Base-by-base conservation (phyloP, 2,329 filamentous ascomycete genomes). In the Blumeriella jaapii region DNA sequence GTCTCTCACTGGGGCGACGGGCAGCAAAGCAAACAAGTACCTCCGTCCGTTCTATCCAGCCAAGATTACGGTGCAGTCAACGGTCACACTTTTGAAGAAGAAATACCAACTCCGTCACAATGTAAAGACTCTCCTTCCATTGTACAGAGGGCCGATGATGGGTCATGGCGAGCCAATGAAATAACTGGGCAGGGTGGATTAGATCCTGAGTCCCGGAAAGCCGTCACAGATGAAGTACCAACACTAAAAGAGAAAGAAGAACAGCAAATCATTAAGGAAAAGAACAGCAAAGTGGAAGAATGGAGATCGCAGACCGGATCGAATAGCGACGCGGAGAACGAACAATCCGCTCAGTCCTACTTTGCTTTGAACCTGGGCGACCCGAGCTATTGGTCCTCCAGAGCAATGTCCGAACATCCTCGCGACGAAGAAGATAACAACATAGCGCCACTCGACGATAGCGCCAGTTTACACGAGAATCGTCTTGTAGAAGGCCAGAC, bases 211-310 rank as follows among this genome's bases (percentile, higher is more conserved):
- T 39, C 31, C 18, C 49, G 54, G n/a, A 45, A 39, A 30, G 23
- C 27, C 2, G 29, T 54, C 13, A 29, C 34, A 11, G 34, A 49
- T 30, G 46, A 51, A 30, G 37, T 55, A 2, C 48, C 44, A 6
- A 54, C 37, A 26, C 37, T 59, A 9, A 57, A 54, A 29, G 51
- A 60, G 18, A 48, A 54, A 40, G 51, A 53, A 31, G 40, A 52
- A 17, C 39, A 42, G 24, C 43, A 47, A 9, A 43, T 46, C n/a
- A 41, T 53, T 7, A 39, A 53, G 7, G 36, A 39, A 14, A 58
- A 55, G 34, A 56, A 55, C 19, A 40, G 34, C 12, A 52, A 57
- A 32, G 51, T 60, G 8, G 38, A 54, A 16, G 50, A 55, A 28
- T 59, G 57, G 56, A 45, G 50, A 27, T 51, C 45, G 11, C 45